These are phyloP conservation scores for Eucalyptus pauciflora DNA, from an alignment of 345 rosid species.

Conservation along the genomic window DNA sequence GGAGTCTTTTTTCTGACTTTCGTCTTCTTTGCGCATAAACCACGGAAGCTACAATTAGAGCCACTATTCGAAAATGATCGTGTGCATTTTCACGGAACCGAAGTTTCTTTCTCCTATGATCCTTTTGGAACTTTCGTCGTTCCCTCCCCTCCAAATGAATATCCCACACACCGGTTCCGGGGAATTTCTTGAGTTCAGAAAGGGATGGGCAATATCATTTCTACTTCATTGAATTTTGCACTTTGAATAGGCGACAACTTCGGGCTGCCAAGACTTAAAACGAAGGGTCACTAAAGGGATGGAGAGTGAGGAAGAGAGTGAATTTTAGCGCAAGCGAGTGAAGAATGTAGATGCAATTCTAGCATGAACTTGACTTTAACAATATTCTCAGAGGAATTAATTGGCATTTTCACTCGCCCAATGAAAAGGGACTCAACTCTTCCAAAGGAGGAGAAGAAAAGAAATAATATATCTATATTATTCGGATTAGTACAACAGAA, in stretches of 20 bases:
- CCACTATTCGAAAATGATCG: not conserved
- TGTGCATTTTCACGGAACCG: not conserved
- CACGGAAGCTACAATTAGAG: not conserved
- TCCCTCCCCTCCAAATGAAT: not conserved
- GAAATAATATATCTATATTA: too few species aligned
- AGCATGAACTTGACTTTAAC: not conserved
- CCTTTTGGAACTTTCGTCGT: not conserved
- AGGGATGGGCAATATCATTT: not conserved
- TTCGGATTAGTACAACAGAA: rapidly evolving
- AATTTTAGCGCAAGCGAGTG: rapidly evolving
- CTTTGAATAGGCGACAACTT: not conserved
- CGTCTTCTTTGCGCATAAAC: not conserved
- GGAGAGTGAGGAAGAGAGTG: not conserved
- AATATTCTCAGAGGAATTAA: not conserved
- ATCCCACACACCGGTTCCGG: not conserved
- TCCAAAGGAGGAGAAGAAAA: not conserved
- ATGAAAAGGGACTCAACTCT: not conserved
- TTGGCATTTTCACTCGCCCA: not conserved
- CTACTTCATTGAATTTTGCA: not conserved
- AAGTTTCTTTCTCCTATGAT: not conserved
- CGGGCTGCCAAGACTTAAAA: not conserved
- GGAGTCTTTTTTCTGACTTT: not conserved
- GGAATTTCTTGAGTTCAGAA: not conserved
- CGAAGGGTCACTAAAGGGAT: not conserved
- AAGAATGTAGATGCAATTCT: not conserved